Base-by-base conservation (phyloP, 345 rosid genomes). In the Hibiscus mutabilis region DNA sequence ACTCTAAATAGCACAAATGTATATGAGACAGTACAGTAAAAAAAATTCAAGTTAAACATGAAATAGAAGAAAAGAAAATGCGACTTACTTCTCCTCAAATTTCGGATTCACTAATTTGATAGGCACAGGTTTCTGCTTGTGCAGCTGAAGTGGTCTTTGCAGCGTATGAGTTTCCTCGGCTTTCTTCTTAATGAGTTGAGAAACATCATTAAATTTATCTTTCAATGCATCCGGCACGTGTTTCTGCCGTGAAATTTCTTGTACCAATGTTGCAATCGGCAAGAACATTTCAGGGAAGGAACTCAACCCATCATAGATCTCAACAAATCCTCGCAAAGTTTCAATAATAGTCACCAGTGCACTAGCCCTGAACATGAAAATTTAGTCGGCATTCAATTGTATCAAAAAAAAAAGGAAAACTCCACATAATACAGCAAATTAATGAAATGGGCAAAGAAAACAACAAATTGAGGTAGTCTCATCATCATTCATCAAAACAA, bases 271-370 rank as follows among this genome's bases (percentile, higher is more conserved):
- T 37, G 93, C 79, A 24, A 92, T 74, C 8, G 92, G 97, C 73
- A 79, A 64, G 82, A 92, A 95, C 8, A 88, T 76, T 81, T 92
- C 97, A 7, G 94, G 90, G 64, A 92, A 95, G 24, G 97, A 89
- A 76, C 71, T 89, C 65, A 95, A 78, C 62, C 71, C 88, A 68
- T 75, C 76, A 76, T 83, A 78, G 63, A 77, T 75, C 65, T 86
- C 84, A 49, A 88, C 83, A 73, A 87, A 90, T 52, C 94, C 94
- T 51, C 69, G 69, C 31, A 95, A 75, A 62, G 91, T 90, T 81
- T 89, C 97, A n/a, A 78, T 69, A 59, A 84, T 75, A 33, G 86
- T 85, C 55, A 82, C 65, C 75, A 95, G 80, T 70, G 82, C 76
- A 33, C 96, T 81, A 55, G 88, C 96, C 84, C 98, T 95, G 88